Evolutionary conservation across 1,139 yeast genomes (phyloP).

Genomic region (Lodderomyces oxycetoniae): DNA sequence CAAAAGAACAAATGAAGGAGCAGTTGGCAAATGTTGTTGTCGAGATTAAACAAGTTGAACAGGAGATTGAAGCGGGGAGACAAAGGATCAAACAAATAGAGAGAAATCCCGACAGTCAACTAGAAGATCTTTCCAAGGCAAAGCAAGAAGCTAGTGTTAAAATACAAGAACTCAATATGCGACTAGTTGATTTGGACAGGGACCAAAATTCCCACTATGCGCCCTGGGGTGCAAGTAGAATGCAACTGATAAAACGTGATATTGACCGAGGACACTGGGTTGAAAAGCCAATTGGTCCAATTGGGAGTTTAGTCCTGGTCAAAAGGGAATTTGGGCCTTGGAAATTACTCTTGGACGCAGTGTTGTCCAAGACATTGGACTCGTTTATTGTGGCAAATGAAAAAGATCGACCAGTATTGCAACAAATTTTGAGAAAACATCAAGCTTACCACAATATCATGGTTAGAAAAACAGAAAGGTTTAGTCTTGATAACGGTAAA

Average conservation of each 20-base stretch:
- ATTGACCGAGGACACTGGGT: conserved; percentile 43
- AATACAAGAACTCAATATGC: conserved; percentile 7
- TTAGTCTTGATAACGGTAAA: conserved; percentile 42
- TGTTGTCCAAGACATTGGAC: conserved; percentile 43
- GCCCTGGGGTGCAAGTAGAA: conserved; percentile 45
- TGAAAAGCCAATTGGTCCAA: conserved; percentile 71
- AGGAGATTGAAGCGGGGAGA: conserved; percentile 9
- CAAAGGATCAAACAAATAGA: conserved; percentile 5
- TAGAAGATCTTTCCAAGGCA: conserved; percentile 5
- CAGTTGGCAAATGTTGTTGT: conserved; percentile 11
- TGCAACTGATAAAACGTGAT: conserved; percentile 37
- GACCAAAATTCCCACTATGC: conserved; percentile 26
- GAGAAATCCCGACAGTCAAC: conserved; percentile 5
- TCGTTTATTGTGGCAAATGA: conserved; percentile 66
- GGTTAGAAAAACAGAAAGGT: conserved; percentile 53
- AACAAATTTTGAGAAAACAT: conserved; percentile 34
- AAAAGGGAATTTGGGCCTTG: conserved; percentile 54
- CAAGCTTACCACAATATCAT: conserved; percentile 36
- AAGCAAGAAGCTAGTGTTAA: conserved; percentile 3
- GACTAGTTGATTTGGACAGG: conserved; percentile 9
- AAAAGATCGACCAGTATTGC: conserved; percentile 53
- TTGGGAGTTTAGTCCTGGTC: conserved; percentile 61
- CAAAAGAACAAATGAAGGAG: conserved; percentile 25
- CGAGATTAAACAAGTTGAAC: conserved; percentile 13
- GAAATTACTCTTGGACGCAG: conserved; percentile 57